Base-by-base conservation (phyloP, 2,329 filamentous ascomycete genomes). In the Furcasterigmium sp. region DNA sequence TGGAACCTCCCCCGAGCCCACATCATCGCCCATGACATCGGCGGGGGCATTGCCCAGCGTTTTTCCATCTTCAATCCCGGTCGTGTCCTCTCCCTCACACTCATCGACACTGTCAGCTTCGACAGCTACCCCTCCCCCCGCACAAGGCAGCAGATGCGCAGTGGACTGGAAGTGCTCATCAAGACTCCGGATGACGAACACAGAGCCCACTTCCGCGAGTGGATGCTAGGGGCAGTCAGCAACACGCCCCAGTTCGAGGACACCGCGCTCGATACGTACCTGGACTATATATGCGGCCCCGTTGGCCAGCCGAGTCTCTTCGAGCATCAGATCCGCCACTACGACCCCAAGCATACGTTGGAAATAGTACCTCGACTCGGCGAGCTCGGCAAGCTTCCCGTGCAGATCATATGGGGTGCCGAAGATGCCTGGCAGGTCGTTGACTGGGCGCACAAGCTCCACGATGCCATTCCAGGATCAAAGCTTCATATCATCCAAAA, bases 101-200 rank as follows among this genome's bases (percentile, higher is more conserved):
- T 63, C 14, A 53, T 63, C 2, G 60, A 62, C 11, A 50, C 51
- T 0, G 60, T 63, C 8, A 53, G 53, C 44, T 63, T 59, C 37
- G 60, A 61, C 36, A 63, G 60, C 46, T 63, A 62, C 28, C 58
- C 58, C 1, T 63, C 60, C 1, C 50, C 53, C 15, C 51, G 56
- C 6, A 63, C 60, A 5, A 51, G 51, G 26, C 30, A 59, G 40
- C 57, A 61, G 35, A 59, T 63, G 59, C 36, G 52, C 26, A 45
- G 50, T 5, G 58, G 57, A 0, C 49, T 63, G 1, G 57, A 60
- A 14, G 19, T 21, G 2, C 52, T 63, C 14, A 56, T 55, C 14
- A 59, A 55, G 20, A 35, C 32, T 2, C 37, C 44, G 2, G 48
- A 50, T 11, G 39, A 51, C 10, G 36, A 52, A 1, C 57, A 63